Evolutionary conservation across 2,329 filamentous ascomycete species (phyloP), one percentile per base, ranked within the genome.

Genomic region (Colletotrichum eremochloae): DNA sequence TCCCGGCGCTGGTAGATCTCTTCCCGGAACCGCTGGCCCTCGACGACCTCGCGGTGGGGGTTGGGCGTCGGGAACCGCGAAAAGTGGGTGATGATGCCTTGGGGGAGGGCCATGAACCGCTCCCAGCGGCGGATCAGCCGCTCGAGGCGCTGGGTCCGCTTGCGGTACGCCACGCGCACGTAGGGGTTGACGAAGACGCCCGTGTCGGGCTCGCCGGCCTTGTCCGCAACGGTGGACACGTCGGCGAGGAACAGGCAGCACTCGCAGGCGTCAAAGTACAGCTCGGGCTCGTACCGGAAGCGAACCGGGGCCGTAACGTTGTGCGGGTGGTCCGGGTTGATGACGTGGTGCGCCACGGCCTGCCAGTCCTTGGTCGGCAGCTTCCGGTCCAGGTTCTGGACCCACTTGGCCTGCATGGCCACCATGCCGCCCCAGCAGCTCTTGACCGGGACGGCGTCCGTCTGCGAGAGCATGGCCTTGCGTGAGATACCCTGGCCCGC

Each of bases 341-440:
- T 77, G 63, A 82, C 78, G 57, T 72, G 69, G 60, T 72, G 69
- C 20, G 69, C 69, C 0, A 64, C 53, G n/a, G 69, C 52, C 40
- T 65, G 79, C 72, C 82, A 84, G 53, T 79, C 75, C 1, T 79
- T 78, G 7, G 71, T 68, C 11, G 82, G 81, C 40, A 83, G 75
- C 15, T 75, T 73, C 20, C 66, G 63, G 53, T 79, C 75, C 55
- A 78, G 55, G 74, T 84, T 81, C 76, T 90, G 88, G 58, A 92
- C 88, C 79, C 88, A 90, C 58, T 82, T 81, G 1, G 88, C 90
- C 77, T 91, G 87, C 80, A 91, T 91, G 2, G 89, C 89, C 2
- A 90, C 91, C 88, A 94, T 94, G 31, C 93, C 93, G 64, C 92
- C 91, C 93, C 93, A 95, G 81, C 93, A 95, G 74, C 90, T 91